Base-by-base conservation (phyloP, 2,329 filamentous ascomycete genomes). In the Cladophialophora carrionii region DNA sequence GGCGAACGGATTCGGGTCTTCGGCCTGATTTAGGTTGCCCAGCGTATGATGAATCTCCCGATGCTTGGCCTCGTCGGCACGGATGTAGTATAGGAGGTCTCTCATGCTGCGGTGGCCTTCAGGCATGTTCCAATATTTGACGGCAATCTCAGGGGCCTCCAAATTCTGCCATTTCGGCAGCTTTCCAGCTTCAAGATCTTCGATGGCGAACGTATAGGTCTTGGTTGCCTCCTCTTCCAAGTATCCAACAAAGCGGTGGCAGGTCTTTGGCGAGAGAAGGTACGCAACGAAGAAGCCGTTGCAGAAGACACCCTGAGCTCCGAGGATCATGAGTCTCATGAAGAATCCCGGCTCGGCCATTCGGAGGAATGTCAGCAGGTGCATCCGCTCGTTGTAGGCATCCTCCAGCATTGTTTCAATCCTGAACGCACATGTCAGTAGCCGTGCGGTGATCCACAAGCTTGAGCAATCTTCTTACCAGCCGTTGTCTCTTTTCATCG, bases 191-290 rank as follows among this genome's bases (percentile, higher is more conserved):
- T 98, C 93, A 26, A 99, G 85, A 74, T 98, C 95, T 70, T 87
- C 83, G 72, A 98, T 90, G 66, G 92, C 91, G 57, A 92, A 88
- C 0, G 92, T 95, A 80, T 99, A 99, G 0, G 95, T 99, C 74
- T 96, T 85, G 1, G 98, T 94, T 8, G 95, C 95, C 78, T 99
- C 95, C 77, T 99, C 95, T 78, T 99, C 95, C 12, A 99, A 87
- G 73, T 98, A 98, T 1, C 93, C 95, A 60, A 98, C 93, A 77
- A 99, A 98, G 52, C 95, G 89, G 78, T 99, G 95, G 74, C 91
- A 94, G 68, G 91, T 94, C 67, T 88, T 87, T 6, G 95, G 94
- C 1, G 89, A 92, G 66, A 96, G 74, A 37, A 99, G 87, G 79
- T 98, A 98, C 54, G 89, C 85, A 68, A 96, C 66, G 83, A 99